Evolutionary conservation across 2,329 filamentous ascomycete species (phyloP).

Genomic region (Fusarium sp.): DNA sequence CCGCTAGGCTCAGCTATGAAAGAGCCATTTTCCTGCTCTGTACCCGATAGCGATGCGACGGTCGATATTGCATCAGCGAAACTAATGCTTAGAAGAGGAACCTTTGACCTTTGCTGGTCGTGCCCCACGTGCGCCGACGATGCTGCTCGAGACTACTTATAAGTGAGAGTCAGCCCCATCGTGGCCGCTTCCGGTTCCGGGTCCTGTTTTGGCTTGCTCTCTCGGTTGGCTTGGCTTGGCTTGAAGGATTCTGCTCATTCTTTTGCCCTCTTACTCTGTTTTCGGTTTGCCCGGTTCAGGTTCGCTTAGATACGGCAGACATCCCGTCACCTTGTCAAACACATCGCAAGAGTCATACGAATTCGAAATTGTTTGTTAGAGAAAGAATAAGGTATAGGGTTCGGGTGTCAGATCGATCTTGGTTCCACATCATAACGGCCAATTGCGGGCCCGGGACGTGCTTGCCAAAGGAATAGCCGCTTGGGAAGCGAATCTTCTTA

Average conservation of each 20-base stretch:
- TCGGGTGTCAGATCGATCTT: conserved; percentile 24
- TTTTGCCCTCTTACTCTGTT: conserved; percentile 4
- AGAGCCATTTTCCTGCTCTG: conserved; percentile 26
- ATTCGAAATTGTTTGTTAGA: not conserved
- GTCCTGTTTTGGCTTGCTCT: conserved; percentile 8
- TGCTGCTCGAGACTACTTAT: conserved; percentile 35
- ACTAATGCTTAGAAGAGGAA: conserved; percentile 29
- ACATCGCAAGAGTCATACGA: conserved; percentile 8
- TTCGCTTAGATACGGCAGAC: conserved; percentile 39
- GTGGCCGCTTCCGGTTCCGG: conserved; percentile 19
- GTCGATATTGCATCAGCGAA: conserved; percentile 36
- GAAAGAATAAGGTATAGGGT: conserved; percentile 9
- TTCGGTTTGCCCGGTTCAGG: conserved; percentile 25
- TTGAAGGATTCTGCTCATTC: conserved; percentile 23
- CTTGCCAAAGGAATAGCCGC: conserved; percentile 2
- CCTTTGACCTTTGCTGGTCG: conserved; percentile 8
- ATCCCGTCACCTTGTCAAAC: not conserved
- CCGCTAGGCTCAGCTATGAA: conserved; percentile 15
- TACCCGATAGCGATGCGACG: conserved; percentile 2
- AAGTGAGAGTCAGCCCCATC: conserved; percentile 32
- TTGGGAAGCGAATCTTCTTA: conserved; percentile 2
- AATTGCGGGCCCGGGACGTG: conserved; percentile 18
- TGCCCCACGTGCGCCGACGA: conserved; percentile 31
- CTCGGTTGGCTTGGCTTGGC: conserved; percentile 14
- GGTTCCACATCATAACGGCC: conserved; percentile 19